A percentile compares a stretch with the other conserved stretches of the same genome.
These are phyloP conservation scores for Aspergillus latus DNA, from an alignment of 2,329 filamentous ascomycete species.

Conservation along the genomic window DNA sequence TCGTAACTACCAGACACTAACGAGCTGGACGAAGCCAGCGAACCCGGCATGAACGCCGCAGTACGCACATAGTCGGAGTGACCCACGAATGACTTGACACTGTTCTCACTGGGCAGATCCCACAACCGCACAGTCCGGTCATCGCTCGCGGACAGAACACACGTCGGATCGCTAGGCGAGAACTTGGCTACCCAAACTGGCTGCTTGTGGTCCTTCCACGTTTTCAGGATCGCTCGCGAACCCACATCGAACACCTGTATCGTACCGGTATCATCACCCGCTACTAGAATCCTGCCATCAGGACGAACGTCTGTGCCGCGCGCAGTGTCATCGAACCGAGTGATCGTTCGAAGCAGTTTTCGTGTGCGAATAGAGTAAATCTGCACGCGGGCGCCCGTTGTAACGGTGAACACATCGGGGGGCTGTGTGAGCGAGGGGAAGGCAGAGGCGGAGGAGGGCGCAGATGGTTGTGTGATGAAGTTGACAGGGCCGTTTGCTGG, in stretches of 20 bases:
- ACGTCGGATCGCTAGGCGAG: constrained; percentile 83
- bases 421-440: constrained; percentile 48
- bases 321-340: constrained; percentile 87
- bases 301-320: constrained; percentile 84
- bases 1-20: constrained; percentile 93
- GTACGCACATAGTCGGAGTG: constrained; percentile 91
- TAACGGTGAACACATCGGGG: constrained; percentile 74
- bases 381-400: constrained; percentile 89
- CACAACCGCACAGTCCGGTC: constrained; percentile 90
- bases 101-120: constrained; percentile 81
- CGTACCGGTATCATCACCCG: constrained; percentile 85
- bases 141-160: constrained; percentile 84
- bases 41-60: constrained; percentile 77
- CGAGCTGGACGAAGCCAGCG: constrained; percentile 63
- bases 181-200: constrained; percentile 90
- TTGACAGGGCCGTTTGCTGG: constrained; percentile 88
- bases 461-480: constrained; percentile 73
- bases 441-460: constrained; percentile 45
- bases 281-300: constrained; percentile 85
- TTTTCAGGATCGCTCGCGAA: constrained; percentile 88
- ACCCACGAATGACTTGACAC: constrained; percentile 75
- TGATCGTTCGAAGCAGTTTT: constrained; percentile 90
- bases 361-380: constrained; percentile 90
- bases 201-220: constrained; percentile 92
- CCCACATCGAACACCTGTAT: constrained; percentile 94